Conservation (phyloP, 352 stramenopile genomes). For the Hyaloperonospora brassicae region DNA sequence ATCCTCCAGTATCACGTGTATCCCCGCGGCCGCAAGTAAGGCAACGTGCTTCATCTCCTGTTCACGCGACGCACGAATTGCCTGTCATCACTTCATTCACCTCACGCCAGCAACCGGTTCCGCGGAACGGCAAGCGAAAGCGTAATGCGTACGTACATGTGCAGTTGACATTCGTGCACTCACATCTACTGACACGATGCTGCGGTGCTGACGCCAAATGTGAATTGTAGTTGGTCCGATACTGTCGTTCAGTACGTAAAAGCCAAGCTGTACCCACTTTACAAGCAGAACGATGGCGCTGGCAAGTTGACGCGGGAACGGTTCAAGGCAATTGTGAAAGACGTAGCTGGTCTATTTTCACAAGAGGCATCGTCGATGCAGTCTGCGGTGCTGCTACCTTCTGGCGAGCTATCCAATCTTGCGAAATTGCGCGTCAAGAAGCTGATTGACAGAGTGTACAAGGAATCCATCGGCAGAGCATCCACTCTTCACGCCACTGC, state of each 20-base stretch:
- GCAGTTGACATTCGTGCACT: background rate
- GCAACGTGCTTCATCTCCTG: conserved; percentile 12
- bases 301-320: conserved; percentile 60
- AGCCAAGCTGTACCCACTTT: conserved; percentile 67
- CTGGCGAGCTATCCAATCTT: conserved; percentile 39
- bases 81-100: conserved; percentile 42
- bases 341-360: conserved; percentile 52
- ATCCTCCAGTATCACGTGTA: conserved; percentile 24
- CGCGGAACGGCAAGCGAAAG: conserved; percentile 33
- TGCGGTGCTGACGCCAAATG: no score
- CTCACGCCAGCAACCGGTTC: conserved; percentile 25
- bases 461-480: conserved; percentile 20
- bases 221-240: conserved; percentile 32
- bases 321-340: conserved; percentile 75
- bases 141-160: conserved; percentile 33
- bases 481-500: conserved; percentile 2
- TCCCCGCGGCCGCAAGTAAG: conserved; percentile 7
- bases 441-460: conserved; percentile 66
- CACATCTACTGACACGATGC: no score
- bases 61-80: conserved; percentile 16
- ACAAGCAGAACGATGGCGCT: conserved; percentile 45
- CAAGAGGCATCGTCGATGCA: conserved; percentile 51
- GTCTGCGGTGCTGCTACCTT: conserved; percentile 36
- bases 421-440: conserved; percentile 65
- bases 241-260: conserved; percentile 74